Evolutionary conservation across 441 rosid genomes (phyloP).

Genomic region (Gossypium gossypioides): DNA sequence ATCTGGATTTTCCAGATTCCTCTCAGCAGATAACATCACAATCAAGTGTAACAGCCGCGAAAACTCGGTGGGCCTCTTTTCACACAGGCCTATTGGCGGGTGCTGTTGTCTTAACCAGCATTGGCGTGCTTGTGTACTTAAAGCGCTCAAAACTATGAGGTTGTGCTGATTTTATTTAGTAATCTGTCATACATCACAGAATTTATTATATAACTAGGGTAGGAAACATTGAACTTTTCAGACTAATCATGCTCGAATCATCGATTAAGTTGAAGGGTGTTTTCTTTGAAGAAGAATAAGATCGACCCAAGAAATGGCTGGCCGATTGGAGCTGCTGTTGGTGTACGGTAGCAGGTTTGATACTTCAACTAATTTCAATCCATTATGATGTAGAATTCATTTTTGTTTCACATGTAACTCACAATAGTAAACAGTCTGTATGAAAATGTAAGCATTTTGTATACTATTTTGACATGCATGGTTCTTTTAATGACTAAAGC

Average conservation of each 20-base stretch:
- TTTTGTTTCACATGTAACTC: conserved; percentile 2
- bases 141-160: conserved; percentile 48
- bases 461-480: not conserved
- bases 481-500: no score
- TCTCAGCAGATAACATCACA: conserved; percentile 23
- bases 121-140: conserved; percentile 48
- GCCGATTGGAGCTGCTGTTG: not conserved
- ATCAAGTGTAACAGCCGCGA: conserved; percentile 17
- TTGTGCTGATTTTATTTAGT: not conserved
- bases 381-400: not conserved
- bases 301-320: not conserved
- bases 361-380: not conserved
- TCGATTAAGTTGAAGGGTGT: not conserved
- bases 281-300: not conserved
- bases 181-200: not conserved
- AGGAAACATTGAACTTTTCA: not conserved
- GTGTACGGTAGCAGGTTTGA: not conserved
- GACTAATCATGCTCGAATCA: not conserved
- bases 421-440: not conserved
- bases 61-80: conserved; percentile 26
- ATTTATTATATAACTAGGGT: not conserved
- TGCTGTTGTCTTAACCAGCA: conserved; percentile 53
- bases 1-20: conserved; percentile 50
- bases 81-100: conserved; percentile 45
- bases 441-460: not conserved